Conservation (phyloP, 2,329 filamentous ascomycete genomes). For the Orbilia quercus region DNA sequence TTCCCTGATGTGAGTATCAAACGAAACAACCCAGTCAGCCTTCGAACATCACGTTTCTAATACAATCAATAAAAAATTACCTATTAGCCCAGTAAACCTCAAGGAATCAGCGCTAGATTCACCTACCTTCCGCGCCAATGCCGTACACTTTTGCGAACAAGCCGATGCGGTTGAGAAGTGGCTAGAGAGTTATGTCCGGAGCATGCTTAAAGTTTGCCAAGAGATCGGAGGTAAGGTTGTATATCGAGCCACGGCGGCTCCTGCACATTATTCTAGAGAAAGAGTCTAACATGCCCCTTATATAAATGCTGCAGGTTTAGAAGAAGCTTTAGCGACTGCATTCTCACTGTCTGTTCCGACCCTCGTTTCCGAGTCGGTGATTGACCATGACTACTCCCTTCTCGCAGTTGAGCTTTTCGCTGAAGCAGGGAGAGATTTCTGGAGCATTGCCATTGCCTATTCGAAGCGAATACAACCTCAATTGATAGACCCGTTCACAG, state of each 20-base stretch:
- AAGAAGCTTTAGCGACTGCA: constrained; percentile 78
- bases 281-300: neutral
- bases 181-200: constrained; percentile 79
- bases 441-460: constrained; percentile 77
- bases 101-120: constrained; percentile 97
- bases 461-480: constrained; percentile 81
- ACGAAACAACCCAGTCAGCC: neutral
- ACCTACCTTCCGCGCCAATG: constrained; percentile 89
- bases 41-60: too few relatives aligned
- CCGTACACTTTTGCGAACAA: constrained; percentile 88
- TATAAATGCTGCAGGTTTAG: constrained; percentile 68
- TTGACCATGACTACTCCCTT: constrained; percentile 95
- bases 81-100: constrained; percentile 77
- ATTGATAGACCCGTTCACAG: constrained; percentile 82
- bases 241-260: too few relatives aligned
- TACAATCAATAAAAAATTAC: neutral
- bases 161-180: constrained; percentile 90
- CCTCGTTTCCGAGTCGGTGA: constrained; percentile 80
- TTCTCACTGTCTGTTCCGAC: constrained; percentile 79
- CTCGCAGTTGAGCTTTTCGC: constrained; percentile 85
- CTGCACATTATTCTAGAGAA: neutral
- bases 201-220: constrained; percentile 71
- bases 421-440: constrained; percentile 88
- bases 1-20: constrained; percentile 56
- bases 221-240: constrained; percentile 69